Evolutionary conservation across 1,284 basidiomycete species (phyloP).

Genomic region (Moniliophthora roreri): DNA sequence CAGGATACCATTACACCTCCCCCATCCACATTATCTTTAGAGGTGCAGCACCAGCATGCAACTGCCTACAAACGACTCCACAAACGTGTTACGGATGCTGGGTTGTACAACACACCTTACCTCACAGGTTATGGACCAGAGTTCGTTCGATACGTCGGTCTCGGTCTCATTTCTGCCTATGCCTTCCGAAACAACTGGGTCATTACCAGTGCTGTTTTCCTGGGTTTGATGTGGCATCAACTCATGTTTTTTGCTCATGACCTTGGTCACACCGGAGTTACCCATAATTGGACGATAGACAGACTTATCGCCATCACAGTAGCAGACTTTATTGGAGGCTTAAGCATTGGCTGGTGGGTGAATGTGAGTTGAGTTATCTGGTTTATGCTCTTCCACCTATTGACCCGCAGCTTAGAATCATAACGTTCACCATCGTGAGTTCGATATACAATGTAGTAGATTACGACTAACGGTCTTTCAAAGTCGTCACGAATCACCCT

Average conservation of each 20-base stretch:
- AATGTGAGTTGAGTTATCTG: constrained; percentile 61
- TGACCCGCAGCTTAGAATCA: constrained; percentile 62
- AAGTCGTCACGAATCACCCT: constrained; percentile 96
- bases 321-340: constrained; percentile 86
- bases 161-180: constrained; percentile 60
- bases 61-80: constrained; percentile 83
- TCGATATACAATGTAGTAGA: constrained; percentile 8
- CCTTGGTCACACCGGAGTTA: constrained; percentile 92
- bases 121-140: constrained; percentile 91
- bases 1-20: constrained; percentile 51
- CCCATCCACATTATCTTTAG: constrained; percentile 53
- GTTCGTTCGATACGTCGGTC: constrained; percentile 70
- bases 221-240: constrained; percentile 95
- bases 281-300: constrained; percentile 84
- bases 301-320: constrained; percentile 81
- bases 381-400: constrained; percentile 8
- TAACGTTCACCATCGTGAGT: constrained; percentile 90
- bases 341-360: constrained; percentile 98
- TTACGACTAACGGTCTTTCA: constrained; percentile 16
- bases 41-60: constrained; percentile 71
- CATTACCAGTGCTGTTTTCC: constrained; percentile 71
- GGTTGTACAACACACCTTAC: constrained; percentile 84
- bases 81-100: constrained; percentile 72
- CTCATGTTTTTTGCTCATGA: constrained; percentile 93
- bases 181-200: constrained; percentile 68